Evolutionary conservation across 2,329 filamentous ascomycete species (phyloP), one percentile per base, ranked within the genome.

Genomic region (Fusarium nodosum): DNA sequence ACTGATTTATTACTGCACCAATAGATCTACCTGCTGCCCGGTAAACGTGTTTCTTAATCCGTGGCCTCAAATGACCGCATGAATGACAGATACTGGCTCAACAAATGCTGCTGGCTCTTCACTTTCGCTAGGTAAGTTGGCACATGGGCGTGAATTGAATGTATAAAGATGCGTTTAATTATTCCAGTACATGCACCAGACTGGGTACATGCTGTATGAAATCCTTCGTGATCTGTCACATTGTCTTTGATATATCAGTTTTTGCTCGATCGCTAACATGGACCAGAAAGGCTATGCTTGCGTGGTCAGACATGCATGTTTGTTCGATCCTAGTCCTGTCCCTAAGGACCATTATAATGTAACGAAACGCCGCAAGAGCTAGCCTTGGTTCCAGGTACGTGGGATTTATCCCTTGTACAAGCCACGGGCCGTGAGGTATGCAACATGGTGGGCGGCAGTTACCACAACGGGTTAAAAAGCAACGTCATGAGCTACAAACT

Each of bases 211-310:
- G 33, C 12, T 38, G 47, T 33, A 51, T 16, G 34, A 24, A 22
- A 51, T 56, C 66, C 63, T 64, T 51, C 50, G 47, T 20, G 57
- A 67, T 38, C 51, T 12, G 26, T 64, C 50, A 64, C 22, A 60
- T 64, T 64, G 47, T 59, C 51, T 56, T 36, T 20, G 50, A 16
- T 12, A 53, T 33, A 31, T 34, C 22, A 15, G 8, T 28, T 39
- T 22, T 24, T 28, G 18, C 41, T 46, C 28, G 38, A 30, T 22
- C 20, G 20, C 33, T 24, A 28, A 7, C 15, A 30, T 31, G n/a
- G 41, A 50, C 31, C 20, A 28, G 9, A 36, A 33, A 34, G 46
- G 56, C 7, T 36, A 52, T 63, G 57, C 36, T 33, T 67, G 56
- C 51, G 31, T 55, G 31, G 24, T 38, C 24, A 31, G 33, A 33